These are phyloP conservation scores for Elsinoe fawcettii DNA, from an alignment of 2,329 filamentous ascomycete genomes.

Conservation along the genomic window DNA sequence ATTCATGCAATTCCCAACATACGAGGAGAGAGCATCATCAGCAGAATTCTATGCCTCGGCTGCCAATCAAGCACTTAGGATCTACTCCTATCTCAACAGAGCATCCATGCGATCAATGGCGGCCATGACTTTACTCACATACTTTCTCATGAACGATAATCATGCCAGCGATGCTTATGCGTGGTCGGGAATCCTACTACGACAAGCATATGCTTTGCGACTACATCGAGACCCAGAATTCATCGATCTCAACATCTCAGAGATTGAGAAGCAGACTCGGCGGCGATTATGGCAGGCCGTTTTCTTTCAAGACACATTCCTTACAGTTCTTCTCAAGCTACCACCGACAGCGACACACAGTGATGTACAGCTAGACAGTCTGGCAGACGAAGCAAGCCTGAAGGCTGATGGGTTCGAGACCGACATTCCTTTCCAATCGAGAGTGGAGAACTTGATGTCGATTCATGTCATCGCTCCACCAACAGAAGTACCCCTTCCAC, in stretches of 20 bases:
- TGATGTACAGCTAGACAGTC: conserved; percentile 67
- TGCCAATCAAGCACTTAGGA: conserved; percentile 66
- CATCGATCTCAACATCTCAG: conserved; percentile 55
- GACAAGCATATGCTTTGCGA: conserved; percentile 75
- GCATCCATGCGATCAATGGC: conserved; percentile 66
- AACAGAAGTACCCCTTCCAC: conserved; percentile 29
- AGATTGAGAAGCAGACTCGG: conserved; percentile 69
- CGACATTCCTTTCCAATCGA: conserved; percentile 46
- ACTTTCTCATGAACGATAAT: conserved; percentile 81
- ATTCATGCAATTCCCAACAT: conserved; percentile 54
- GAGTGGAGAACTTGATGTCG: conserved; percentile 45
- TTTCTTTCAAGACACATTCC: conserved; percentile 70
- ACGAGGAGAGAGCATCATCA: conserved; percentile 61
- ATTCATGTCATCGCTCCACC: conserved; percentile 42
- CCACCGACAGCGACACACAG: conserved; percentile 72
- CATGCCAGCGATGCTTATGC: conserved; percentile 77
- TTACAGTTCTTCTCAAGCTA: conserved; percentile 68
- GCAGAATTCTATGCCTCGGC: conserved; percentile 72
- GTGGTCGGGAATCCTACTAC: conserved; percentile 67
- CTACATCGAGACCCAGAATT: conserved; percentile 72
- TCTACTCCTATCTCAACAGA: conserved; percentile 69
- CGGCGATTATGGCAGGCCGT: conserved; percentile 78
- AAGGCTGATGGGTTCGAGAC: conserved; percentile 49
- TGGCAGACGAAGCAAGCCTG: conserved; percentile 55
- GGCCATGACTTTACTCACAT: conserved; percentile 73